Base-by-base conservation (phyloP, 148 eudicot species). In the Selenicereus undatus region DNA sequence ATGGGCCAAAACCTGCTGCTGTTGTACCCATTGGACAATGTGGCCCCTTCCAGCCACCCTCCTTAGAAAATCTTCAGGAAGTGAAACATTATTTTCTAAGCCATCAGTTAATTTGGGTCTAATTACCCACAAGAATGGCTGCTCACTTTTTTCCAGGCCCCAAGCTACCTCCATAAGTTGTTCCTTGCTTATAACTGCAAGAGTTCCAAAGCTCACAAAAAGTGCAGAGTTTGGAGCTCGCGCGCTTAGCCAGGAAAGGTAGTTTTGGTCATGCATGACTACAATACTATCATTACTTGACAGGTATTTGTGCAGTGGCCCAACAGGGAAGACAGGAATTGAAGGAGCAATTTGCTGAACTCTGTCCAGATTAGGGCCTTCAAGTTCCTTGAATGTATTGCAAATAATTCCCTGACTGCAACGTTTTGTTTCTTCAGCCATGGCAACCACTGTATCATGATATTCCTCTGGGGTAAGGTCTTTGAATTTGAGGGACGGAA, bases 191-290 rank as follows among this genome's bases (percentile, higher is more conserved):
- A 90, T 74, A 29, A 76, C 83, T 13, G 83, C 90, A 39, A 90
- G 54, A 74, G 88, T 88, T 36, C 92, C 92, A 29, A 90, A 90
- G 82, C 90, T 86, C 36, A 89, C 84, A 62, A 86, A 88, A n/a
- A 88, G 75, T 27, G 86, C 90, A 8, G 89, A 84, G 8, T 86
- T 86, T 26, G 87, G 89, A 27, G 84, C 81, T 72, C 85, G 89
- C 75, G 66, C 78, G 58, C 84, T 83, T 68, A 89, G 83, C 89
- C 91, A 89, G 58, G 82, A 42, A 58, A 89, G 77, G 58, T 81
- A 71, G 70, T 79, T 83, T 58, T 78, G 81, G 42, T 89, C 91
- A 62, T 85, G 82, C 29, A 75, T 18, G 58, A 62, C 42, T 43
- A 78, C 52, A 29, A 80, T 79, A 43, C 79, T 81, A 22, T 76